Base-by-base conservation (phyloP, 2,329 filamentous ascomycete species). In the Fusarium sp. region DNA sequence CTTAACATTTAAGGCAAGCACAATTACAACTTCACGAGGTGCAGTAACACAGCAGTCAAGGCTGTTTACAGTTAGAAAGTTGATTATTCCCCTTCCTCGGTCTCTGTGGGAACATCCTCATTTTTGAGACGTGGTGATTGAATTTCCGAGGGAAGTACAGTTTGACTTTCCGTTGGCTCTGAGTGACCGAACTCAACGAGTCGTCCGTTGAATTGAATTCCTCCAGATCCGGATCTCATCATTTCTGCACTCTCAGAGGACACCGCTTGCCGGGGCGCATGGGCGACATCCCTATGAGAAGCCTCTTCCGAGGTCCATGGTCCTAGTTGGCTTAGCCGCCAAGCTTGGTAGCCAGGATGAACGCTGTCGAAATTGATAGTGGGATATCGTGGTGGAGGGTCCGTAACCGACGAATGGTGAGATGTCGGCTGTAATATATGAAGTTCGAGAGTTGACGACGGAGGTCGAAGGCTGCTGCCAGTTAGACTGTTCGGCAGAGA, bases 221-320 rank as follows among this genome's bases (percentile, higher is more conserved):
- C 70, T 18, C 69, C 71, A 13, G 72, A 74, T 41, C 72, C 70
- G 6, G 69, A 74, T 50, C 71, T 68, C 23, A 64, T 59, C 72
- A 74, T 72, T 41, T 70, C 67, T 38, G 49, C 57, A 5, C 58
- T 54, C 11, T 69, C 69, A 12, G 62, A 41, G 26, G 49, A 31
- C 4, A 50, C 9, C 2, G 44, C 36, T 16, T 49, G 53, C 12
- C 18, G 55, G 18, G 51, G 49, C 9, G 33, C 31, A 28, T 28
- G 31, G 45, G 54, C 50, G 8, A 68, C n/a, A 40, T 66, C 56
- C 31, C 54, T 28, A 20, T 26, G 52, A 52, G 53, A 47, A 52
- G 40, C 45, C 15, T 50, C 56, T 40, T 66, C 59, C 6, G 42
- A 23, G 54, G 57, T 67, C 72, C 72, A 73, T 15, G 60, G 66